These are phyloP conservation scores for Hibiscus trionum DNA, from an alignment of 345 rosid genomes.

Conservation along the genomic window DNA sequence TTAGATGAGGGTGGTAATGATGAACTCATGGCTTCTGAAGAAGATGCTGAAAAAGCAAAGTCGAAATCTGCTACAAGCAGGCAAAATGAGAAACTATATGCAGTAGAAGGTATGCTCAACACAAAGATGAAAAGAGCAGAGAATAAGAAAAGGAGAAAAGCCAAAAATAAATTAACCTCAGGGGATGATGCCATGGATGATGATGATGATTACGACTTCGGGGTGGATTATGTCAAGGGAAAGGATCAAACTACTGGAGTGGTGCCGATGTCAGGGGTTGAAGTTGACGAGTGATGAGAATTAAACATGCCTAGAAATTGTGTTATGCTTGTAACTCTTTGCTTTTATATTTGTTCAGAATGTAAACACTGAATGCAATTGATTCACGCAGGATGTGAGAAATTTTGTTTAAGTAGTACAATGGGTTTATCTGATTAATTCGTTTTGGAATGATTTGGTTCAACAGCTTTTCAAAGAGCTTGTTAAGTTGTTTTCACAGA, in stretches of 20 bases:
- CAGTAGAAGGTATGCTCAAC: slow-evolving; percentile 67
- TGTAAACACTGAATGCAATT: not conserved
- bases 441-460: too few relatives aligned
- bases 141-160: slow-evolving; percentile 71
- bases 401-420: too few relatives aligned
- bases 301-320: not conserved
- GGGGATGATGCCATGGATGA: slow-evolving; percentile 56
- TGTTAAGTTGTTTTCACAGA: too few relatives aligned
- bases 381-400: too few relatives aligned
- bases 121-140: slow-evolving; percentile 26
- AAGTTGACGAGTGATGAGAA: slow-evolving; percentile 29
- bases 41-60: slow-evolving; percentile 24
- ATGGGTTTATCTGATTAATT: too few relatives aligned
- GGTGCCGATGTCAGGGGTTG: slow-evolving; percentile 48
- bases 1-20: slow-evolving; percentile 26
- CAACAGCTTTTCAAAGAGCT: too few relatives aligned
- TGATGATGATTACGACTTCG: slow-evolving; percentile 52
- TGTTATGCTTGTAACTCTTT: not conserved
- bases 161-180: slow-evolving; percentile 23
- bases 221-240: slow-evolving; percentile 52
- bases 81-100: slow-evolving; percentile 72
- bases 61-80: slow-evolving; percentile 30
- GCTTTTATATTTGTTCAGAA: not conserved
- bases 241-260: slow-evolving; percentile 12
- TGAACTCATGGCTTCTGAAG: slow-evolving; percentile 36